These are phyloP conservation scores for Chrysophaeum taylorii DNA, from an alignment of 352 stramenopile genomes.

Conservation along the genomic window DNA sequence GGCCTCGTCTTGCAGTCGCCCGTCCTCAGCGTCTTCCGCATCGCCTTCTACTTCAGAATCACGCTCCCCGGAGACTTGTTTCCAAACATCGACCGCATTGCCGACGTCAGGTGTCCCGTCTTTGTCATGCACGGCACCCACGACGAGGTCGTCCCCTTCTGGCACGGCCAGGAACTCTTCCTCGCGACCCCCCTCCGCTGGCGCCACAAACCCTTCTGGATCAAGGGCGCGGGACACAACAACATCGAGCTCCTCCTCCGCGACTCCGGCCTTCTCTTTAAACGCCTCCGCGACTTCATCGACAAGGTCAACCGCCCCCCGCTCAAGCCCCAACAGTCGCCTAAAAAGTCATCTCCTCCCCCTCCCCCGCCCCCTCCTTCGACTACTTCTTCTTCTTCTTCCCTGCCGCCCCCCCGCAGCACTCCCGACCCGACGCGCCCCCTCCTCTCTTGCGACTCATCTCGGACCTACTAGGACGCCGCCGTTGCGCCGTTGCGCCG, in stretches of 20 bases:
- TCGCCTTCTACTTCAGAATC: conserved; percentile 96
- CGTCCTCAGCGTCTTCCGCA: conserved; percentile 87
- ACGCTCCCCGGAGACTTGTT: conserved; percentile 92
- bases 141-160: conserved; percentile 97
- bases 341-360: too few relatives aligned
- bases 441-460: too few relatives aligned
- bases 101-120: conserved; percentile 75
- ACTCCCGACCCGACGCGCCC: too few relatives aligned
- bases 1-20: conserved; percentile 89
- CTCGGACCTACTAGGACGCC: too few relatives aligned
- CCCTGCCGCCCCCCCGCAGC: too few relatives aligned
- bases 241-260: conserved; percentile 92
- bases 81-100: conserved; percentile 88
- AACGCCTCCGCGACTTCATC: neutral
- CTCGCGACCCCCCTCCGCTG: conserved; percentile 74
- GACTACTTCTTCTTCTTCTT: too few relatives aligned
- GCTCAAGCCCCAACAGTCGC: too few relatives aligned
- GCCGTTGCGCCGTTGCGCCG: too few relatives aligned
- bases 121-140: conserved; percentile 96
- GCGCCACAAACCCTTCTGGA: conserved; percentile 92
- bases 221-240: conserved; percentile 91
- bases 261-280: neutral
- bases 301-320: too few relatives aligned
- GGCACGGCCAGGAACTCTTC: conserved; percentile 85
- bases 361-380: too few relatives aligned